Evolutionary conservation across 2,329 filamentous ascomycete genomes (phyloP).

Genomic region (Fusarium chaquense): DNA sequence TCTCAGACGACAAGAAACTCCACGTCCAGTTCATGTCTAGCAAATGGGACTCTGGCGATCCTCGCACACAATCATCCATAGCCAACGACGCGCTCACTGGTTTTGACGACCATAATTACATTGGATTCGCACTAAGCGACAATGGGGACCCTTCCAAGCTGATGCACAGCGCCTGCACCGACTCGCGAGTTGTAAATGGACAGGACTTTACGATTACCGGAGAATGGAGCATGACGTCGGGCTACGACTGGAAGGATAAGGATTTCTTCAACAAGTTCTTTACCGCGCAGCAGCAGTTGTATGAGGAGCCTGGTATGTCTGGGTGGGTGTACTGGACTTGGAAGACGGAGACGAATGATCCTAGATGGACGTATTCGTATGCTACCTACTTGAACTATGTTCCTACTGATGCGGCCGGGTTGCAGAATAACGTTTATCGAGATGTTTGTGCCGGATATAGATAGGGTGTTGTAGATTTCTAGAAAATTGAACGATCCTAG

Average conservation of each 20-base stretch:
- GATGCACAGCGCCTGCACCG: constrained; percentile 35
- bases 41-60: constrained; percentile 37
- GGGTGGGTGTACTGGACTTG: constrained; percentile 39
- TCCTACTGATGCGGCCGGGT: constrained; percentile 30
- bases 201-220: constrained; percentile 32
- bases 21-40: constrained; percentile 41
- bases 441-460: constrained; percentile 31
- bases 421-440: constrained; percentile 35
- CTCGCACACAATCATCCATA: constrained; percentile 8
- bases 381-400: constrained; percentile 26
- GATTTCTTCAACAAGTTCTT: constrained; percentile 37
- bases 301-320: constrained; percentile 34
- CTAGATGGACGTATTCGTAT: constrained; percentile 37
- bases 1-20: constrained; percentile 18
- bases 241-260: constrained; percentile 25
- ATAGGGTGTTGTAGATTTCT: background rate
- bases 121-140: constrained; percentile 22
- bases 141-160: constrained; percentile 7
- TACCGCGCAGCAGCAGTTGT: constrained; percentile 36
- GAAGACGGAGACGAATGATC: constrained; percentile 37
- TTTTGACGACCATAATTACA: constrained; percentile 40
- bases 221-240: constrained; percentile 39
- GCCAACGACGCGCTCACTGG: constrained; percentile 15
- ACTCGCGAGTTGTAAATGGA: constrained; percentile 20
- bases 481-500: too few relatives aligned